Evolutionary conservation across 2,329 filamentous ascomycete genomes (phyloP).

Genomic region (Aureobasidium sp.): DNA sequence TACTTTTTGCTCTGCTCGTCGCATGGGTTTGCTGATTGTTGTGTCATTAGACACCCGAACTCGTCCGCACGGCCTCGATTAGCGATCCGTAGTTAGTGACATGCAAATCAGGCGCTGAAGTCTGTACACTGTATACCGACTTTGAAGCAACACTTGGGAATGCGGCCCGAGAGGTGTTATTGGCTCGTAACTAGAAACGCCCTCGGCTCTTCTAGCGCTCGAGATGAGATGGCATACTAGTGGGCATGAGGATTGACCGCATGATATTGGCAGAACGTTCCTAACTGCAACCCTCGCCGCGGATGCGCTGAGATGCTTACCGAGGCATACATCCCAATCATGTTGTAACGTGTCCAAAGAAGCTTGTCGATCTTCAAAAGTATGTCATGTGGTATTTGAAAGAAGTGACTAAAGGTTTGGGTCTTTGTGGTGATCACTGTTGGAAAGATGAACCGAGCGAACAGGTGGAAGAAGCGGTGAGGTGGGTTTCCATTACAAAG

Average conservation of each 20-base stretch:
- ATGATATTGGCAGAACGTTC: not conserved
- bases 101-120: not conserved
- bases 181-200: not conserved
- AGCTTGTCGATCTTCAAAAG: not conserved
- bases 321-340: not conserved
- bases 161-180: not conserved
- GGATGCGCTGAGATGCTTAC: not conserved
- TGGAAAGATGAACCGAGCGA: not conserved
- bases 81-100: not conserved
- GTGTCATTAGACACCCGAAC: not conserved
- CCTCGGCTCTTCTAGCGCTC: not conserved
- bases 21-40: not conserved
- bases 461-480: not conserved
- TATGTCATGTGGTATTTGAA: not conserved
- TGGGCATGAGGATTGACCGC: not conserved
- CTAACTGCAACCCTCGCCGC: not conserved
- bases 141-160: too few species aligned
- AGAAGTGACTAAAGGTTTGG: not conserved
- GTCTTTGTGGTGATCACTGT: not conserved
- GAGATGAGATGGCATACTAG: not conserved
- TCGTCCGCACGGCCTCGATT: not conserved
- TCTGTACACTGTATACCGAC: not conserved
- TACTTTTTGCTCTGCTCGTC: not conserved
- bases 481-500: not conserved
- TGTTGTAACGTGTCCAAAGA: not conserved